Evolutionary conservation across 306 rosid genomes (phyloP), one percentile per base, ranked within the genome.

Genomic region (Vigna angularis): DNA sequence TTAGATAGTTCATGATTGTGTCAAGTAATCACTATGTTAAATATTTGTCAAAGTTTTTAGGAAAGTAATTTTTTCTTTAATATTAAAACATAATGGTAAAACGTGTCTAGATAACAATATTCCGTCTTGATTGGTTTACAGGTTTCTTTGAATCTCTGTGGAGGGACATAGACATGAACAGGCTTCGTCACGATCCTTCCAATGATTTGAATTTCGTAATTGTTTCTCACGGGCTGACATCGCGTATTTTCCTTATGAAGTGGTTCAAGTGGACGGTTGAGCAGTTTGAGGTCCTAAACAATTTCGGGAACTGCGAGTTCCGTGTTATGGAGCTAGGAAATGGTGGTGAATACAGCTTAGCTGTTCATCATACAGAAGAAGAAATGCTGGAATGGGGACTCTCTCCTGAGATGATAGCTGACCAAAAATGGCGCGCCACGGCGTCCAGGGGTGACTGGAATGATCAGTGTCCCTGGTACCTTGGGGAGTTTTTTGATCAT

Each of bases 181-280:
- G 99, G 86, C 93, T 88, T 74, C 93, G 76, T 66, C 87, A 75
- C 5, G 83, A 91, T 70, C 89, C 87, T 62, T 77, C 82, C 51
- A 86, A 87, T 3, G 98, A 92, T 65, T 85, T 95, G 75, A 95
- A 93, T 82, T 91, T 95, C n/a, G 79, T 95, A 76, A 95, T 95
- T 22, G 64, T 95, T 34, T 91, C 98, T 2, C 99, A 95, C 30
- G 99, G 99, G 6, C 77, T 95, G 30, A 84, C 99, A 1, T 84
- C 89, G 0, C 88, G 99, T 4, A 93, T 95, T 73, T 95, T 93
- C 80, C 85, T 95, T 45, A 93, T 90, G 89, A 95, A 95, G 87
- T 95, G 99, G 98, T 95, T 95, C 88, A 93, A 95, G 79, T 95
- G 99, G 99, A 91, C 99, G 0, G 98, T 86, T 1, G 90, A 95